A percentile compares a stretch with the other conserved stretches of the same genome.
phyloP scores from a whole-genome alignment of 306 rosid genomes.

The Adenanthera pavonina region DNA sequence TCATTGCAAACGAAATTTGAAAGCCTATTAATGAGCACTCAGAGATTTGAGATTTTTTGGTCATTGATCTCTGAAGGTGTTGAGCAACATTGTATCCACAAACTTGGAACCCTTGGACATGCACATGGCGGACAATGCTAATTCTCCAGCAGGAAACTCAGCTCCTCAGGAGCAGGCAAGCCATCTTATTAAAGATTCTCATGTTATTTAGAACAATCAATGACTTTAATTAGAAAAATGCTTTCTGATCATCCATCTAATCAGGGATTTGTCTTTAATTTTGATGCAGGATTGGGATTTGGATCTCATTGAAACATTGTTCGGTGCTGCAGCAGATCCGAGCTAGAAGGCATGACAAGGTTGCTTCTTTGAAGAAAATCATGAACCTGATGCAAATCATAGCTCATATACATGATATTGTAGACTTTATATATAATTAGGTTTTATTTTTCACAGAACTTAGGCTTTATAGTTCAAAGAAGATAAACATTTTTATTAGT shows the following conservation, averaged over 20 bases:
- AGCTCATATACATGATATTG: neutral
- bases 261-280: neutral
- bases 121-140: neutral
- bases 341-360: slow-evolving; percentile 9
- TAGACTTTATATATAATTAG: neutral
- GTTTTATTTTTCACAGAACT: neutral
- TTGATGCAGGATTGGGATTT: slow-evolving; percentile 46
- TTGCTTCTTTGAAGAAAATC: neutral
- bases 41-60: no score
- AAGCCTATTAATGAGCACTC: neutral
- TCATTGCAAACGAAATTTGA: neutral
- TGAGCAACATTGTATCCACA: neutral
- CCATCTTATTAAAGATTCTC: neutral
- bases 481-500: neutral
- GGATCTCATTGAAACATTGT: slow-evolving; percentile 21
- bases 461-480: neutral
- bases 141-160: neutral
- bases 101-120: neutral
- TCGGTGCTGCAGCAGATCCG: neutral
- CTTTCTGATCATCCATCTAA: neutral
- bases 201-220: neutral
- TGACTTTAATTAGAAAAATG: slow-evolving; percentile 18
- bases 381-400: neutral
- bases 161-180: slow-evolving; percentile 1
- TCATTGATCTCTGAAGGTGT: neutral